A percentile compares a stretch with the other conserved stretches of the same genome.
Conservation (phyloP, 257 asterid species). For the Striga asiatica region DNA sequence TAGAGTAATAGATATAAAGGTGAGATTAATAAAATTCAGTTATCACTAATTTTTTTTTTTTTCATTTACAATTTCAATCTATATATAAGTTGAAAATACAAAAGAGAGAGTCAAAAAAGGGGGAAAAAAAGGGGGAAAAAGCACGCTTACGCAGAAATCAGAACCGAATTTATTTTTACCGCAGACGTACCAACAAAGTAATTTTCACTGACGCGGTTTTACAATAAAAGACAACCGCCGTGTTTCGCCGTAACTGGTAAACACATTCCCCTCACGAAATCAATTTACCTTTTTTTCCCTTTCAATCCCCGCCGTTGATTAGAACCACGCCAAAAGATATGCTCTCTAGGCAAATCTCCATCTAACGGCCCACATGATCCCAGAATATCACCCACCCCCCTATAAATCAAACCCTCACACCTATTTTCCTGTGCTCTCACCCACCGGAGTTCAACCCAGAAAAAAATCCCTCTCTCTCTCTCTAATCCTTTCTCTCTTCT, state of each 20-base stretch:
- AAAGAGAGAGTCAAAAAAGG: no score
- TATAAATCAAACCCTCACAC: slow-evolving; percentile 18
- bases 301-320: background rate
- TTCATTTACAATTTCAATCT: no score
- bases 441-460: no score
- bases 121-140: no score
- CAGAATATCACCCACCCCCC: slow-evolving; percentile 1
- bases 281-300: background rate
- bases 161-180: no score
- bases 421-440: background rate
- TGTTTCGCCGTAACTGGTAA: background rate
- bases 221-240: background rate
- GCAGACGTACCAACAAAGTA: no score
- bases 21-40: no score
- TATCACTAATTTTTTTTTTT: no score
- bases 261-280: background rate
- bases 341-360: background rate
- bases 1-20: no score
- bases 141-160: no score
- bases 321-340: background rate
- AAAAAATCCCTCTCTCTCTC: background rate
- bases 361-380: background rate
- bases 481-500: background rate
- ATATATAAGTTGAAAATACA: no score
- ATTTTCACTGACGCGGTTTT: background rate